These are phyloP conservation scores for Tremellales sp. DNA, from an alignment of 1,284 basidiomycete species.

Conservation along the genomic window DNA sequence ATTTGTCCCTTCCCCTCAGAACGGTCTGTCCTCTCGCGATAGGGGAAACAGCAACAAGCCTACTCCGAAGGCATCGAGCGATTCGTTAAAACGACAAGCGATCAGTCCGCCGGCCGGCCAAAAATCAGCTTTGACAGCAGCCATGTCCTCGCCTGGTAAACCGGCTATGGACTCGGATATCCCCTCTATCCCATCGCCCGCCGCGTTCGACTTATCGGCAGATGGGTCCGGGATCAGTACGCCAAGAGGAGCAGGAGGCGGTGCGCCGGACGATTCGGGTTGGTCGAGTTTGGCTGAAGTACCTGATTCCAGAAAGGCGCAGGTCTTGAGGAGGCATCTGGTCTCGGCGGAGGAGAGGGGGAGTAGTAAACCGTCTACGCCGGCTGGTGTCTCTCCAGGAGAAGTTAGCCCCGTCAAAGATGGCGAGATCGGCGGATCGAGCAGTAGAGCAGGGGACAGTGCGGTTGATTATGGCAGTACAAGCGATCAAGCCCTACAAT, in stretches of 20 bases:
- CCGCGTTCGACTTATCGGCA: constrained; percentile 1
- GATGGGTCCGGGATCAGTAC: constrained; percentile 11
- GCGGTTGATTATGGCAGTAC: constrained; percentile 12
- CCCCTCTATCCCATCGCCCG: constrained; percentile 1
- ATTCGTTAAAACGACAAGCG: constrained; percentile 11
- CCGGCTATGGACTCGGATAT: neutral
- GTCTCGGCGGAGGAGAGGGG: constrained; percentile 67
- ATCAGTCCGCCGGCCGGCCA: neutral
- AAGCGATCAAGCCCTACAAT: constrained; percentile 1
- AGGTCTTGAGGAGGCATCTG: constrained; percentile 71
- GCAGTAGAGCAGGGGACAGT: constrained; percentile 10
- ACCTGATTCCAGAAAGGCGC: constrained; percentile 73
- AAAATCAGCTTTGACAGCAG: constrained; percentile 20
- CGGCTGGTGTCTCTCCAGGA: constrained; percentile 3
- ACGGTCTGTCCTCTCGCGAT: no score
- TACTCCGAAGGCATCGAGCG: constrained; percentile 6
- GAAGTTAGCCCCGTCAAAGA: neutral
- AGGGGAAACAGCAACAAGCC: neutral
- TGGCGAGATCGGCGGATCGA: constrained; percentile 8
- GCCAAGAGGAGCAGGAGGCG: constrained; percentile 7
- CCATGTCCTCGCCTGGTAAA: constrained; percentile 9
- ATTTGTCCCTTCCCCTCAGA: neutral
- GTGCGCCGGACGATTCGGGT: constrained; percentile 24
- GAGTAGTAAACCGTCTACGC: constrained; percentile 11
- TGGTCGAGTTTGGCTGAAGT: constrained; percentile 44